Base-by-base conservation (phyloP, 2,329 filamentous ascomycete genomes). In the Fusarium protoensiforme region DNA sequence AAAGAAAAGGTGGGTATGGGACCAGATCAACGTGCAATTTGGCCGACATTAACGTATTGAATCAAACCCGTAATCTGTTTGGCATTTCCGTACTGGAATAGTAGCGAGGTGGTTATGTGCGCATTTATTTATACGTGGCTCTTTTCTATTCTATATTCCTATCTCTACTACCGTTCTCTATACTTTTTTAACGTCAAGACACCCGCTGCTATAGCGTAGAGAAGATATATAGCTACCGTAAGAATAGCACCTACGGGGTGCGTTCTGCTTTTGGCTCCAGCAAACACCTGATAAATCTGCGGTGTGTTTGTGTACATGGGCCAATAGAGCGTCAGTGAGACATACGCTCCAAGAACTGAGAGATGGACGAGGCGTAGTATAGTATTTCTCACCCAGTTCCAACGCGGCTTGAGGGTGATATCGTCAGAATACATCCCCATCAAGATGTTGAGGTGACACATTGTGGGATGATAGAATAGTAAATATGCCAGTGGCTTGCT, bases 131-230 rank as follows among this genome's bases (percentile, higher is more conserved):
- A 36, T 36, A 36, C 14, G 7, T 14, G 4, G 16, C 1, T 8
- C 18, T 36, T 36, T 36, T 18, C 7, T 4, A 18, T 16, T 2
- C 16, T 16, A 16, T 18, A 0, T 36, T 7, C 18, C 7, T 7
- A 0, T 36, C 7, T 16, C 14, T 4, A 36, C 35, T 36, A 36
- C 14, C 7, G 14, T 36, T 36, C 4, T 2, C 35, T 1, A 36
- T 1, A 4, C 0, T 38, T 38, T 14, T 38, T 38, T 7, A 38
- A 10, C 9, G 1, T 0, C 36, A 38, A 1, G 0, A 18, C 16
- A 38, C 36, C 36, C 9, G 0, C 36, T n/a, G 16, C 7, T 10
- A 38, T 38, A 14, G 16, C 36, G 16, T 38, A 38, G 36, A 38
- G 36, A 38, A 38, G 36, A 38, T 38, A 38, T 8, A 38, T 38